A percentile compares a stretch with the other conserved stretches of the same genome.
These are phyloP conservation scores for Ceratocystiopsis sp. DNA, from an alignment of 2,329 filamentous ascomycete species.

Conservation along the genomic window DNA sequence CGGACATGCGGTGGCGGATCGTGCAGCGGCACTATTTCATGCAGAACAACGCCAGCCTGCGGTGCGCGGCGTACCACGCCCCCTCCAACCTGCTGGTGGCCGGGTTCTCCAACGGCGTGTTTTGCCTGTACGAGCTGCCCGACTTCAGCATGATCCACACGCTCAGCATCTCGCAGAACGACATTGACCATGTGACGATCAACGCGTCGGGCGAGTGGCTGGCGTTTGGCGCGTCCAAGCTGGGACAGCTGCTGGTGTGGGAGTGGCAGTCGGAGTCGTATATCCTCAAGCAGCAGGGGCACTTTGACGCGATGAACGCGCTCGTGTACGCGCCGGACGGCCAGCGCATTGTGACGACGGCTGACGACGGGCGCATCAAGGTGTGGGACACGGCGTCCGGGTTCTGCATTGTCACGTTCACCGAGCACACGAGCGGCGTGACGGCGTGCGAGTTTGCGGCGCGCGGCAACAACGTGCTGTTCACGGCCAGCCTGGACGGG, in stretches of 20 bases:
- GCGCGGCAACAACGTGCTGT: slow-evolving; percentile 87
- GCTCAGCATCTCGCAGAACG: slow-evolving; percentile 83
- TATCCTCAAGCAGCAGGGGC: slow-evolving; percentile 93
- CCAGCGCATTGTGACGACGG: slow-evolving; percentile 78
- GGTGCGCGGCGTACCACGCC: slow-evolving; percentile 80
- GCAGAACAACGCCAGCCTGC: slow-evolving; percentile 73
- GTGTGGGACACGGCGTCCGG: slow-evolving; percentile 95
- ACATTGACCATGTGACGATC: slow-evolving; percentile 87
- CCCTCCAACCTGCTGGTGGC: slow-evolving; percentile 83
- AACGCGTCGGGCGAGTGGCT: slow-evolving; percentile 95
- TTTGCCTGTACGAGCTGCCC: slow-evolving; percentile 88
- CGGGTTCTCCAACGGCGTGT: slow-evolving; percentile 87
- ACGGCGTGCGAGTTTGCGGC: slow-evolving; percentile 92
- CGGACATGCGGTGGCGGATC: slow-evolving; percentile 75
- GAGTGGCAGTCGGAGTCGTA: slow-evolving; percentile 99
- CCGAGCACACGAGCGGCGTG: slow-evolving; percentile 86
- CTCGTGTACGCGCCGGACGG: slow-evolving; percentile 88
- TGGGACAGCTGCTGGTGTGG: slow-evolving; percentile 95
- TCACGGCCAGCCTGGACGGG: slow-evolving; percentile 87
- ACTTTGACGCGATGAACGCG: slow-evolving; percentile 90
- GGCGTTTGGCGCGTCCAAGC: slow-evolving; percentile 86
- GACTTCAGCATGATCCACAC: slow-evolving; percentile 93
- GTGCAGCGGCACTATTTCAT: slow-evolving; percentile 86
- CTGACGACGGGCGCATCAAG: slow-evolving; percentile 96
- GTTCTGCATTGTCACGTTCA: slow-evolving; percentile 96